A percentile compares a stretch with the other conserved stretches of the same genome.
Conservation (phyloP, 768 basidiomycete species). For the Phylloporus scabripes region DNA sequence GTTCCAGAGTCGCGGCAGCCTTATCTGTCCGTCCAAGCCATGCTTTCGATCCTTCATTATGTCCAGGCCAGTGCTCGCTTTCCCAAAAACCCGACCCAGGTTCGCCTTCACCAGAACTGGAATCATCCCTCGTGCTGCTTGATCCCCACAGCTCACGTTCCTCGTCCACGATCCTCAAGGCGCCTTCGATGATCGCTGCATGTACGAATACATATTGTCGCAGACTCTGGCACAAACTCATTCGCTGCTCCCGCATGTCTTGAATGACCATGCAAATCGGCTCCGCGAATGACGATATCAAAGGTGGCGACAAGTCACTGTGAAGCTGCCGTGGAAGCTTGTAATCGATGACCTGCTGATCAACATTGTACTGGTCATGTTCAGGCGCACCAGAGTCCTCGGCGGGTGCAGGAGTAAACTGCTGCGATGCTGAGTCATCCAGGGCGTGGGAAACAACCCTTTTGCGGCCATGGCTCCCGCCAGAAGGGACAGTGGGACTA, state of each 20-base stretch:
- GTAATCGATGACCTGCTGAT: conserved; percentile 42
- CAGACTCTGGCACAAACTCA: conserved; percentile 93
- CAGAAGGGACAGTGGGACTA: background rate
- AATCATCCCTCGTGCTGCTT: conserved; percentile 19
- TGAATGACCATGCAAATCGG: conserved; percentile 82
- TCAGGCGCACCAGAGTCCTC: conserved; percentile 3
- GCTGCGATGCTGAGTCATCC: conserved; percentile 1
- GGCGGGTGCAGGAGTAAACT: background rate
- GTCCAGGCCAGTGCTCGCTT: conserved; percentile 16
- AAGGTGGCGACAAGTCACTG: conserved; percentile 46
- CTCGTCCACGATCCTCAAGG: conserved; percentile 71
- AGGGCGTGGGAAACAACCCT: background rate
- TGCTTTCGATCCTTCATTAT: conserved; percentile 9
- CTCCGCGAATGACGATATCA: conserved; percentile 59
- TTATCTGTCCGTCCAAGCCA: conserved; percentile 3
- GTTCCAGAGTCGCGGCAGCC: background rate
- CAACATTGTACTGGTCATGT: conserved; percentile 7
- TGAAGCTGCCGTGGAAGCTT: conserved; percentile 60
- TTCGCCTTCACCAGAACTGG: conserved; percentile 11
- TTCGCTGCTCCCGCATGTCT: conserved; percentile 93
- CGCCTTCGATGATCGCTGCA: conserved; percentile 76
- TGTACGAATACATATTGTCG: conserved; percentile 95
- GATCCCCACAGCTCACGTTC: conserved; percentile 41
- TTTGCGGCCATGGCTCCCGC: conserved; percentile 2
- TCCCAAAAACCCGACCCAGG: conserved; percentile 3